Conservation (phyloP, 2,329 filamentous ascomycete genomes). For the Monascus ruber region DNA sequence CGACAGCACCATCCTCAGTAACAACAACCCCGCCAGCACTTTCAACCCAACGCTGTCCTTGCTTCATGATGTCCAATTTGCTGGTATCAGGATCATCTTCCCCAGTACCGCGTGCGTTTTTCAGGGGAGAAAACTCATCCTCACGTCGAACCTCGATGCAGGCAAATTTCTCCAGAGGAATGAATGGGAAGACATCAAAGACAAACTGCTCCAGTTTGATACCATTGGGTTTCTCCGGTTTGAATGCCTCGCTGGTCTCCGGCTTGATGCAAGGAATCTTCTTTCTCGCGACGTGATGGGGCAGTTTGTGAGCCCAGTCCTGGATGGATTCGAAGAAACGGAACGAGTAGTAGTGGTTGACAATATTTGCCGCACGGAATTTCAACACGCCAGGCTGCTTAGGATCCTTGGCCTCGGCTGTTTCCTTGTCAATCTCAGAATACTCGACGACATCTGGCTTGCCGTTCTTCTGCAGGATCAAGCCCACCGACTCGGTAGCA, state of each 20-base stretch:
- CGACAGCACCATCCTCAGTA: conserved; percentile 49
- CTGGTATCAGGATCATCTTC: conserved; percentile 94
- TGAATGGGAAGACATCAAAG: conserved; percentile 92
- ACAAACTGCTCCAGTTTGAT: conserved; percentile 99
- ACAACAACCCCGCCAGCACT: conserved; percentile 65
- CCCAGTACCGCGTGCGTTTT: conserved; percentile 76
- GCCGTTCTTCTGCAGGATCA: conserved; percentile 91
- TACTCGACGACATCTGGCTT: conserved; percentile 97
- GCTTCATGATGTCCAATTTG: conserved; percentile 76
- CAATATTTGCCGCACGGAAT: conserved; percentile 96
- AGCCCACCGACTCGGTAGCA: conserved; percentile 86
- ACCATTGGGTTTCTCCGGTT: conserved; percentile 90
- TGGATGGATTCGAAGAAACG: conserved; percentile 85
- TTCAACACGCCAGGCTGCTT: conserved; percentile 74
- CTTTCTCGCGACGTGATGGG: conserved; percentile 94
- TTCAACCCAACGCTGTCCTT: conserved; percentile 78
- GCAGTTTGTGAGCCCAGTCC: conserved; percentile 70
- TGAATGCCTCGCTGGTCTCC: conserved; percentile 65
- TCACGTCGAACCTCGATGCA: conserved; percentile 93
- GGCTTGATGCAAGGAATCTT: conserved; percentile 86
- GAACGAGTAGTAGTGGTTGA: conserved; percentile 99
- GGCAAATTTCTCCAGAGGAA: conserved; percentile 78
- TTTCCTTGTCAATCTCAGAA: conserved; percentile 83
- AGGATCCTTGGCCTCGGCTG: conserved; percentile 78
- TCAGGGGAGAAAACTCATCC: conserved; percentile 95